Evolutionary conservation across 306 rosid genomes (phyloP).

Genomic region (Morella rubra): DNA sequence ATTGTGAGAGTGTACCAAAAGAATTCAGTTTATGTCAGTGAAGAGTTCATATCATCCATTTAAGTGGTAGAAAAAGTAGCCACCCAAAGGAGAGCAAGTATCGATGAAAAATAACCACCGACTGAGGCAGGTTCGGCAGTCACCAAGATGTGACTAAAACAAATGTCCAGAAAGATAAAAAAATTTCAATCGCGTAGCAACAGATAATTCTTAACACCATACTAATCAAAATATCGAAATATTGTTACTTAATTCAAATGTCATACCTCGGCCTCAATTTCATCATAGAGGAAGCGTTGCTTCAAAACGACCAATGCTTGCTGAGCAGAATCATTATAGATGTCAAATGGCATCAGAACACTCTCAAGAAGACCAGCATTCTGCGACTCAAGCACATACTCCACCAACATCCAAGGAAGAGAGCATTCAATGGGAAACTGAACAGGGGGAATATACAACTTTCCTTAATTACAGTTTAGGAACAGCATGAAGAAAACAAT

Average conservation of each 20-base stretch:
- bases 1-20: neutral
- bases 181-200: neutral
- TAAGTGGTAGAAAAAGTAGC: too few relatives aligned
- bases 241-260: conserved; percentile 13
- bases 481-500: neutral
- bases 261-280: conserved; percentile 97
- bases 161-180: neutral
- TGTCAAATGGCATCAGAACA: conserved; percentile 87
- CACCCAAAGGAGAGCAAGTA: too few relatives aligned
- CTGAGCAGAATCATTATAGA: conserved; percentile 95
- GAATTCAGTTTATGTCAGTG: too few relatives aligned
- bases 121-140: too few relatives aligned
- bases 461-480: conserved; percentile 16
- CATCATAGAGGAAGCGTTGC: conserved; percentile 94
- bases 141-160: neutral
- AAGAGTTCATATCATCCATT: too few relatives aligned
- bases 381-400: conserved; percentile 84
- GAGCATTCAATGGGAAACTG: conserved; percentile 98
- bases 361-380: conserved; percentile 89
- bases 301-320: conserved; percentile 88
- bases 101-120: too few relatives aligned
- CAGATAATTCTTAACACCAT: neutral
- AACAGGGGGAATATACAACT: conserved; percentile 29
- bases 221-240: neutral
- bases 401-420: conserved; percentile 99